Percentiles rank a stretch among this genome's conserved stretches.
Conservation (phyloP, 2,329 filamentous ascomycete genomes). For the Exophiala dermatitidis region DNA sequence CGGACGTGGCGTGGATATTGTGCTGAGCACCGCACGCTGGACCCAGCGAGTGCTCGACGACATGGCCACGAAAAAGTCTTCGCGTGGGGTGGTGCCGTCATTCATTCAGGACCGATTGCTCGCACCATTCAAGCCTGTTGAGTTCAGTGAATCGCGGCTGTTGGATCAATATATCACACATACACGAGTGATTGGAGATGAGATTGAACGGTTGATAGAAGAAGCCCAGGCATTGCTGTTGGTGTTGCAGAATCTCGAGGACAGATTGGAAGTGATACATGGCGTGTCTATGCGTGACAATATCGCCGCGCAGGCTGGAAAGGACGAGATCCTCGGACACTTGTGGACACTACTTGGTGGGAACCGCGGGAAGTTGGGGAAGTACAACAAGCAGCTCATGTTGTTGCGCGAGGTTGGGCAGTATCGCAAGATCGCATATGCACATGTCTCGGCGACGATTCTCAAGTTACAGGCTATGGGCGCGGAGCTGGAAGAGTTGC, state of each 20-base stretch:
- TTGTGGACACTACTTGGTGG: constrained; percentile 70
- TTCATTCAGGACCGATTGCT: constrained; percentile 44
- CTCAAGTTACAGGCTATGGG: constrained; percentile 68
- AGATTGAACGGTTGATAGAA: constrained; percentile 59
- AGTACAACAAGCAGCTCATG: constrained; percentile 55
- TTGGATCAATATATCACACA: constrained; percentile 70
- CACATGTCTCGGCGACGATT: constrained; percentile 62
- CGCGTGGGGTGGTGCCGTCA: constrained; percentile 33
- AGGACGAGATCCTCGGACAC: constrained; percentile 59
- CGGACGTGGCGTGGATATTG: constrained; percentile 63
- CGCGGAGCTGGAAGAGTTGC: constrained; percentile 61
- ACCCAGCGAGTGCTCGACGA: constrained; percentile 62
- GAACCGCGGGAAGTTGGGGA: constrained; percentile 54
- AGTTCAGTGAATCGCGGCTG: constrained; percentile 55
- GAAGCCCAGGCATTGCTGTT: constrained; percentile 62
- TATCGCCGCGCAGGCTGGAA: constrained; percentile 50
- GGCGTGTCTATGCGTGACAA: constrained; percentile 60
- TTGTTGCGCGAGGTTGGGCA: constrained; percentile 59
- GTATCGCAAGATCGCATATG: constrained; percentile 59
- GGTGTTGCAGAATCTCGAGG: constrained; percentile 61
- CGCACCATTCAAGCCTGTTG: constrained; percentile 56
- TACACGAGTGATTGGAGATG: constrained; percentile 60
- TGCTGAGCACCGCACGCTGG: constrained; percentile 69
- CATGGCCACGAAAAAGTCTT: constrained; percentile 42
- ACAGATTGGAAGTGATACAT: constrained; percentile 62